Conservation (phyloP, 495 filamentous ascomycete species). For the Astrocystis sublimbata region DNA sequence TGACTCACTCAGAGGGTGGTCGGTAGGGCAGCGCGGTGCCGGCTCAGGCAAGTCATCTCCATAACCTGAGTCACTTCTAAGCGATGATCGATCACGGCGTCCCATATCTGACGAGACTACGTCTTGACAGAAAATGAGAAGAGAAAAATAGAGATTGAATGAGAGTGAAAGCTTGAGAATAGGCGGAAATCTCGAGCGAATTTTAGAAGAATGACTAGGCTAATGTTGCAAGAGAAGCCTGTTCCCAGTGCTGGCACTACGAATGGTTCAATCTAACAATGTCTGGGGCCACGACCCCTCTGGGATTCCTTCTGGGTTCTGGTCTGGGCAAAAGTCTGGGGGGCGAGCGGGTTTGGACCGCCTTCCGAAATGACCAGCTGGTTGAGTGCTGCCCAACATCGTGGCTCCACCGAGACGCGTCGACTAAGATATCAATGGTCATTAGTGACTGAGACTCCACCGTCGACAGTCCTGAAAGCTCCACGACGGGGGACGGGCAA, state of each 20-base stretch:
- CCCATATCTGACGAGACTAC: constrained; percentile 36
- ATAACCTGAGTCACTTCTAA: constrained; percentile 39
- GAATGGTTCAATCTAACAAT: not conserved
- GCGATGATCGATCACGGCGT: constrained; percentile 37
- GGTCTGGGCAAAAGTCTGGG: no score
- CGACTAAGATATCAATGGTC: constrained; percentile 32
- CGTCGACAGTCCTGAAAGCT: constrained; percentile 27
- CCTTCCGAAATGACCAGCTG: constrained; percentile 25
- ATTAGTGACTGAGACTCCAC: constrained; percentile 26
- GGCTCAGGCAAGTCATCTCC: constrained; percentile 36
- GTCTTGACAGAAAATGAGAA: constrained; percentile 4
- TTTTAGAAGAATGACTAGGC: constrained; percentile 8
- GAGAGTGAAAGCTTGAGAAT: constrained; percentile 7
- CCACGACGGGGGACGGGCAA: constrained; percentile 22
- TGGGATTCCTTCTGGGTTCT: no score
- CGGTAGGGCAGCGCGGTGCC: constrained; percentile 31
- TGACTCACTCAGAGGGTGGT: constrained; percentile 36
- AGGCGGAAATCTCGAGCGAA: constrained; percentile 4
- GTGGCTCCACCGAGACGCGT: constrained; percentile 35
- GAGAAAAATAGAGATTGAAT: constrained; percentile 5
- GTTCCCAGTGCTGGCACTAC: not conserved
- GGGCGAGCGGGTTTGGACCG: constrained; percentile 23
- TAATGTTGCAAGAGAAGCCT: constrained; percentile 10
- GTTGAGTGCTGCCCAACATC: constrained; percentile 40
- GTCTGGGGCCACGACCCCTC: constrained; percentile 27